These are phyloP conservation scores for Lactarius evosmus DNA, from an alignment of 768 basidiomycete species.

Conservation along the genomic window DNA sequence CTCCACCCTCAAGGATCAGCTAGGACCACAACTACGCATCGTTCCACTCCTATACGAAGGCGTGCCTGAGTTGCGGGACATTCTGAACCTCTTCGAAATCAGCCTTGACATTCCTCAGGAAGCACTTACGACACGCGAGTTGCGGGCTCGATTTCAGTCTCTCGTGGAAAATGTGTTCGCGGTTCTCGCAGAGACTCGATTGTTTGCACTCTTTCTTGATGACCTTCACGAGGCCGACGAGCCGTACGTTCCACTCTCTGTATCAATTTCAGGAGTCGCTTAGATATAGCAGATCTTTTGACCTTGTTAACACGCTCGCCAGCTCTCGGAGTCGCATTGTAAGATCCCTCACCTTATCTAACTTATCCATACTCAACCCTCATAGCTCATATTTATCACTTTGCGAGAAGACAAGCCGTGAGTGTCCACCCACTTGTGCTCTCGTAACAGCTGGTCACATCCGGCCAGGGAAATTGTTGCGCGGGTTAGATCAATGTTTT, in stretches of 20 bases:
- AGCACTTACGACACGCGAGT: conserved; percentile 52
- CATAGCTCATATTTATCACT: conserved; percentile 61
- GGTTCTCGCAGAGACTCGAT: conserved; percentile 63
- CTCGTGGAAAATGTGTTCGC: conserved; percentile 67
- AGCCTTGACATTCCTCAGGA: conserved; percentile 51
- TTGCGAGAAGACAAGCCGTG: conserved; percentile 53
- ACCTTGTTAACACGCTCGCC: conserved; percentile 59
- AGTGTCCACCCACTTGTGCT: conserved; percentile 16
- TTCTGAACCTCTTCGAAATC: conserved; percentile 55
- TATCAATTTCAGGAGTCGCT: neutral
- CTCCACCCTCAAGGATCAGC: conserved; percentile 49
- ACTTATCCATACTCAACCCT: conserved; percentile 20
- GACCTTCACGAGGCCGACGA: conserved; percentile 74
- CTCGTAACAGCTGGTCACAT: conserved; percentile 4
- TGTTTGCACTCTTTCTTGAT: conserved; percentile 70
- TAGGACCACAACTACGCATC: conserved; percentile 70
- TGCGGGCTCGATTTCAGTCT: conserved; percentile 67
- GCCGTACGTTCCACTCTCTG: conserved; percentile 42
- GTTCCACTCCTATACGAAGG: conserved; percentile 68
- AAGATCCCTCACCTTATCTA: conserved; percentile 20
- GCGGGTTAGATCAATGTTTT: conserved; percentile 55
- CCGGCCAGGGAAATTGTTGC: conserved; percentile 41
- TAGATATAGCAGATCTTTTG: conserved; percentile 48
- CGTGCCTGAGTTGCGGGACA: conserved; percentile 64
- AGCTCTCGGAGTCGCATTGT: conserved; percentile 68